Base-by-base conservation (phyloP, 495 filamentous ascomycete genomes). In the Penicillium coffeae region DNA sequence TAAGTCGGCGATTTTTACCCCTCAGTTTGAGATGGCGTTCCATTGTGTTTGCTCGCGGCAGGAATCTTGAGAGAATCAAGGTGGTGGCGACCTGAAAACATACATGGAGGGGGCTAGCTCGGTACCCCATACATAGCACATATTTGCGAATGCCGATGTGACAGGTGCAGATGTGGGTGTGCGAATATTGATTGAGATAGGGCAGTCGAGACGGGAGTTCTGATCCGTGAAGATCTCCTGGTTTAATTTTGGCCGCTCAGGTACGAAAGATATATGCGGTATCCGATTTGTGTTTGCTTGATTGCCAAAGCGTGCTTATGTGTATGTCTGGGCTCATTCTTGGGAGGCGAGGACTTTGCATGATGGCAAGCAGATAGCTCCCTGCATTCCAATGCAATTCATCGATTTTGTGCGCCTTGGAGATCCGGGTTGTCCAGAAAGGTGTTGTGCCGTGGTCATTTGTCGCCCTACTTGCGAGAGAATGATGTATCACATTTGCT, bases 1-100 rank as follows among this genome's bases (percentile, higher is more conserved):
- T 54, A 42, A 52, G n/a, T 38, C 27, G 38, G 12, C 22, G 40
- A 10, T 47, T 40, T 48, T 8, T 34, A 33, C 14, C 2, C 10
- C 48, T 19, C 44, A 75, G 72, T 72, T 69, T 38, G 70, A 75
- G 49, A 75, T 75, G 72, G 72, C 72, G 20, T 67, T 72, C 36
- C 63, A 59, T 43, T 64, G 59, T 16, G 50, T 63, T 51, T 38
- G 43, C 20, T 46, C 50, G 32, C 54, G 50, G 18, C 34, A 20
- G 22, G 45, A 48, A 53, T 49, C 25, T 38, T 34, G 46, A 43
- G n/a, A 53, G 1, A 45, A 3, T 4, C 4, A 9, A 38, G 16
- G 13, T 22, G 10, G 33, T 46, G n/a, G n/a, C n/a, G n/a, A n/a
- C n/a, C n/a, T n/a, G n/a, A n/a, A n/a, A n/a, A n/a, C n/a, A n/a